Evolutionary conservation across 768 basidiomycete genomes (phyloP).

Genomic region (Gloeophyllum trabeum): DNA sequence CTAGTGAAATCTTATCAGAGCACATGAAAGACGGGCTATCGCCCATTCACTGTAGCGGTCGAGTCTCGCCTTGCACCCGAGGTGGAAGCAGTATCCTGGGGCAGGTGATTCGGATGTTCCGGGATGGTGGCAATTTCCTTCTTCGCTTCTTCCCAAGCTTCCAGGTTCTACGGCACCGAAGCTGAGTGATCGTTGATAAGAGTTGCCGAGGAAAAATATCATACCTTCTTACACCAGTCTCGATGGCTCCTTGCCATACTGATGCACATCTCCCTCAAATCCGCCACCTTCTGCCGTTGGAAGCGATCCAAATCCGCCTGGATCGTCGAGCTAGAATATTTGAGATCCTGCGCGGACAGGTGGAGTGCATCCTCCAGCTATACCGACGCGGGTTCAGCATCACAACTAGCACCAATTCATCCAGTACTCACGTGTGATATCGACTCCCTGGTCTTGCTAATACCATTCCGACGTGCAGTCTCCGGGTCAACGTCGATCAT

Average conservation of each 20-base stretch:
- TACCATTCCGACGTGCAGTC: conserved; percentile 83
- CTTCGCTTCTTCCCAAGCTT: conserved; percentile 96
- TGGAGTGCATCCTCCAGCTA: conserved; percentile 95
- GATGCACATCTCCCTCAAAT: conserved; percentile 89
- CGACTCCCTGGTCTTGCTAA: conserved; percentile 87
- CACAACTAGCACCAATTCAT: conserved; percentile 1
- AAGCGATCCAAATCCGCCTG: conserved; percentile 97
- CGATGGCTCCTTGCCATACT: conserved; percentile 82
- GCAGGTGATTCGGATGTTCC: conserved; percentile 69
- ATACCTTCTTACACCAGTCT: conserved; percentile 95
- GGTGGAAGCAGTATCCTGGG: conserved; percentile 21
- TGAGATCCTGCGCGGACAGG: conserved; percentile 84
- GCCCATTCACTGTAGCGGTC: conserved; percentile 59
- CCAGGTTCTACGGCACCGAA: conserved; percentile 60
- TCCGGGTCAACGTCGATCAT: conserved; percentile 99
- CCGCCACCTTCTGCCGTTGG: conserved; percentile 97
- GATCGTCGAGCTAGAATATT: conserved; percentile 92
- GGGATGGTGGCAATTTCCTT: conserved; percentile 86
- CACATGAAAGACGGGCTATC: conserved; percentile 20
- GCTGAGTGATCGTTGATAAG: conserved; percentile 7
- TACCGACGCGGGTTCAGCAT: conserved; percentile 5
- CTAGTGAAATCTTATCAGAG: too few relatives aligned
- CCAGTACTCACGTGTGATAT: conserved; percentile 72
- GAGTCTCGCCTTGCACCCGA: conserved; percentile 49
- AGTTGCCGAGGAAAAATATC: conserved; percentile 6